Conservation (phyloP, 2,329 filamentous ascomycete genomes). For the Sporothrix inflata region DNA sequence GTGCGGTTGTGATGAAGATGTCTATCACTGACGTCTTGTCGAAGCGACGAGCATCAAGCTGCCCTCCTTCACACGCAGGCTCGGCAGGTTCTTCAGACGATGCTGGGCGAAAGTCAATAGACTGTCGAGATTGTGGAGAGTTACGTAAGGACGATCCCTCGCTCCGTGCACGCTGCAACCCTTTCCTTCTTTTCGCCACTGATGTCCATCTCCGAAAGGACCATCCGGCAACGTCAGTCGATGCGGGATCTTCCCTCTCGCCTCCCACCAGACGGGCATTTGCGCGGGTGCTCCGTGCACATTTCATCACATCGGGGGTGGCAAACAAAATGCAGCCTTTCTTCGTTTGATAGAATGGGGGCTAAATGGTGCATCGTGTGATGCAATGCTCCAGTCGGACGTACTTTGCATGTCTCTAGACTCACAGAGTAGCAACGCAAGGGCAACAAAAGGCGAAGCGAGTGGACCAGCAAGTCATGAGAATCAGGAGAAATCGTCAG, state of each 20-base stretch:
- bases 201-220: not conserved
- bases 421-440: not conserved
- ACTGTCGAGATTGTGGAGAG: too few relatives aligned
- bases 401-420: not conserved
- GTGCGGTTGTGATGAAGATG: not conserved
- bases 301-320: not conserved
- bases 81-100: too few relatives aligned
- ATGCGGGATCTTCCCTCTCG: not conserved
- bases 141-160: too few relatives aligned
- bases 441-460: not conserved
- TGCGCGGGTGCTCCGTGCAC: conserved; percentile 9
- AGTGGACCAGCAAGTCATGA: not conserved
- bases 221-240: not conserved
- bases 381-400: not conserved
- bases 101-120: too few relatives aligned
- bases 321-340: not conserved
- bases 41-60: not conserved
- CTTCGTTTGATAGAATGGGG: too few relatives aligned
- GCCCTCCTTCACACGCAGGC: too few relatives aligned
- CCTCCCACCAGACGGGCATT: not conserved
- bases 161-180: not conserved
- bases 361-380: not conserved
- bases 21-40: not conserved
- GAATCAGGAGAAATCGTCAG: not conserved
- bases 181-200: not conserved